Evolutionary conservation across 352 stramenopile genomes (phyloP).

Genomic region (Pythium aristosporum): DNA sequence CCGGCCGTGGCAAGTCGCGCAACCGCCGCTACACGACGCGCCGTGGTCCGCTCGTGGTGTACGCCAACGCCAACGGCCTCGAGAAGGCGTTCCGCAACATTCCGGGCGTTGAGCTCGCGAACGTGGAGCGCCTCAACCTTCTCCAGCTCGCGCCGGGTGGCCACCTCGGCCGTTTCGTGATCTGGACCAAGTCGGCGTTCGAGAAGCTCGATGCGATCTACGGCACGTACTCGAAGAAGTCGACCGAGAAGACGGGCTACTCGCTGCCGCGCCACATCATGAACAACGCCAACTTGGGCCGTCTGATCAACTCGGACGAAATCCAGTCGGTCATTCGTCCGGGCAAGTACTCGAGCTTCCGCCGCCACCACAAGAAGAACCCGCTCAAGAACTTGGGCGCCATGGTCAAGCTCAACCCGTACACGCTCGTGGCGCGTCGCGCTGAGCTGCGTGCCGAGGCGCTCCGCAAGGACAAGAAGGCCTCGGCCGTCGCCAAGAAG

Average conservation of each 20-base stretch:
- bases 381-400: constrained; percentile 94
- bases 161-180: constrained; percentile 98
- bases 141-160: constrained; percentile 97
- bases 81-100: constrained; percentile 98
- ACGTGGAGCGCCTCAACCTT: constrained; percentile 98
- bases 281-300: constrained; percentile 97
- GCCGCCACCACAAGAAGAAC: constrained; percentile 97
- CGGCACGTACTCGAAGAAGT: constrained; percentile 92
- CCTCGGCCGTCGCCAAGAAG: constrained; percentile 74
- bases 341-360: constrained; percentile 90
- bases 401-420: constrained; percentile 97
- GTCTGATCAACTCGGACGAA: constrained; percentile 99
- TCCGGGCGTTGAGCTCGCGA: constrained; percentile 95
- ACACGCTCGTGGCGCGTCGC: constrained; percentile 92
- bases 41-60: constrained; percentile 96
- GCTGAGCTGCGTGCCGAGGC: constrained; percentile 87
- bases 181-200: constrained; percentile 98
- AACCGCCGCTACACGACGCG: constrained; percentile 97
- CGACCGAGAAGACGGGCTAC: constrained; percentile 90
- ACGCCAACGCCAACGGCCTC: constrained; percentile 92
- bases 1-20: constrained; percentile 98
- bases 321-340: constrained; percentile 97
- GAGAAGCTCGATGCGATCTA: constrained; percentile 97
- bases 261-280: constrained; percentile 93
- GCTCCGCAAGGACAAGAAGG: constrained; percentile 90